These are phyloP conservation scores for Tilletia horrida DNA, from an alignment of 1,284 basidiomycete genomes.

Conservation along the genomic window DNA sequence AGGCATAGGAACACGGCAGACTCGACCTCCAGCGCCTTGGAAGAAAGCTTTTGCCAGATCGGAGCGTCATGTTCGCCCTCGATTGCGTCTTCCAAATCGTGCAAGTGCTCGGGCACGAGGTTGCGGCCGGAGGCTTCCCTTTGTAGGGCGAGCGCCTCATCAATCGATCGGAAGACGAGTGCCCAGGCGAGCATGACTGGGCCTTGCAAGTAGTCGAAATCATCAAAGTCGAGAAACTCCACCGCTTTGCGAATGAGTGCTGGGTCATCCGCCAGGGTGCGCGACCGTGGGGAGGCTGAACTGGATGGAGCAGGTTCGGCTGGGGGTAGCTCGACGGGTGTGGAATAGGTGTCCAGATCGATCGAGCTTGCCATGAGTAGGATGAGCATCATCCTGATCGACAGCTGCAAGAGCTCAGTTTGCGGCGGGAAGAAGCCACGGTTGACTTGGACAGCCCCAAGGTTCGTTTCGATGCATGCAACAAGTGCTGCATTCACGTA, in stretches of 20 bases:
- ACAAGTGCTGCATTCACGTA: not conserved
- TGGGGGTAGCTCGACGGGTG: not conserved
- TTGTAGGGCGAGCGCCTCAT: not conserved
- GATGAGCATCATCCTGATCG: slow-evolving; percentile 7
- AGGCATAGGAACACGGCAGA: slow-evolving; percentile 49
- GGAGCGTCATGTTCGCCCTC: slow-evolving; percentile 29
- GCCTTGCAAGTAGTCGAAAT: slow-evolving; percentile 51
- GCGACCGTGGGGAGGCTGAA: slow-evolving; percentile 65
- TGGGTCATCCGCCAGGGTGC: slow-evolving; percentile 68
- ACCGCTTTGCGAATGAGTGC: slow-evolving; percentile 68
- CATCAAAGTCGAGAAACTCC: slow-evolving; percentile 76
- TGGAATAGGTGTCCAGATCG: slow-evolving; percentile 3
- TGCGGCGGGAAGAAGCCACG: not conserved
- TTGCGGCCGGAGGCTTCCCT: not conserved
- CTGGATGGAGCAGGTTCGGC: slow-evolving; percentile 65
- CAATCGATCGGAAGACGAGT: slow-evolving; percentile 1
- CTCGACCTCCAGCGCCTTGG: slow-evolving; percentile 52
- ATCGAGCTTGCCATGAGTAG: not conserved
- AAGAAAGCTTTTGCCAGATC: slow-evolving; percentile 53
- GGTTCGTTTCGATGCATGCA: not conserved
- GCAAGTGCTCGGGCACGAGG: slow-evolving; percentile 8
- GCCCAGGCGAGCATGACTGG: slow-evolving; percentile 14
- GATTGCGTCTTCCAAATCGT: slow-evolving; percentile 14
- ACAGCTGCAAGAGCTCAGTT: not conserved
- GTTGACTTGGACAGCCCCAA: not conserved